Base-by-base conservation (phyloP, 2,329 filamentous ascomycete genomes). In the Cladosporium sp. region DNA sequence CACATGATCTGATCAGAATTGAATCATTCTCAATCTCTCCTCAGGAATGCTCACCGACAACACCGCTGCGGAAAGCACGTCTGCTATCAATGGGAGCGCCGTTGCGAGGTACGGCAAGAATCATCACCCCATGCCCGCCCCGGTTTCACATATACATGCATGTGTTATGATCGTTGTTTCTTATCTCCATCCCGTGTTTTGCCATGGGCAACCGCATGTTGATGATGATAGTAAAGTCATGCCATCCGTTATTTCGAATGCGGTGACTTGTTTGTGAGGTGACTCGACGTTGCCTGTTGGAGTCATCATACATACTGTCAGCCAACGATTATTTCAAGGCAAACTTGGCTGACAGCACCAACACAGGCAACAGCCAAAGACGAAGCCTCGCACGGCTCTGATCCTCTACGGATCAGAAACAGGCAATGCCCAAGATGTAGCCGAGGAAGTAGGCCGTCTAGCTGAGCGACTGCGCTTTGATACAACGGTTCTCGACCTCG, bases 321-420 rank as follows among this genome's bases (percentile, higher is more conserved):
- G 3, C 13, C 11, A 36, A 17, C 32, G n/a, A 36, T 47, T 36
- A 24, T 22, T 41, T 18, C 27, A 34, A 19, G 45, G 22, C 45
- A 41, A 27, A 32, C 38, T n/a, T 41, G 20, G 37, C 45, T 48
- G 45, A 48, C 45, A 41, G 7, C 27, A 8, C 32, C n/a, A n/a
- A n/a, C 36, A 40, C 45, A 48, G 45, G 45, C 29, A 17, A 34
- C 45, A 48, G 34, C 5, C 32, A 30, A 51, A 44, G 15, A 15
- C 32, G 19, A 15, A 34, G 22, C 43, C 18, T 39, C 61, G 79
- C 59, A 78, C 73, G 37, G 82, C 79, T 45, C 80, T 95, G 58
- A 78, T 99, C 52, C 78, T 95, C 29, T 99, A 96, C 71, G 93
- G 89, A 50, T 95, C 92, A 34, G 93, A 99, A 73, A 97, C 91